Percentiles rank a stretch among this genome's conserved stretches.
Conservation (phyloP, 768 basidiomycete genomes). For the Fistulinella prunicolor region DNA sequence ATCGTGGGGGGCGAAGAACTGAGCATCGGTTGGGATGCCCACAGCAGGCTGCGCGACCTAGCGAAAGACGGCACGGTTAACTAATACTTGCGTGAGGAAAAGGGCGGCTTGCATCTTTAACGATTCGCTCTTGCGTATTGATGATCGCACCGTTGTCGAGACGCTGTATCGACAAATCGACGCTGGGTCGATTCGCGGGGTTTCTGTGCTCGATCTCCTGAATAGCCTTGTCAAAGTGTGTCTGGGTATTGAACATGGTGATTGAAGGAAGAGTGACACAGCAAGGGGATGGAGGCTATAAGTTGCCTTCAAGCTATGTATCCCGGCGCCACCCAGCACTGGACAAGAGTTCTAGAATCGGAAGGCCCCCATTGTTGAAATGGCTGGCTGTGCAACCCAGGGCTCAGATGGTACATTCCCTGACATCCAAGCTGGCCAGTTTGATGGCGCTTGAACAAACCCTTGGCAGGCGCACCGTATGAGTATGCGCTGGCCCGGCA, state of each 20-base stretch:
- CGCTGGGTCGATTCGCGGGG: conserved; percentile 10
- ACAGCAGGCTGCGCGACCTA: conserved; percentile 71
- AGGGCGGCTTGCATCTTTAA: conserved; percentile 21
- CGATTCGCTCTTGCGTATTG: conserved; percentile 25
- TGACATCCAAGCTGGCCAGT: no score
- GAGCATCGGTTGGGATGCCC: conserved; percentile 62
- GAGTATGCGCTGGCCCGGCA: no score
- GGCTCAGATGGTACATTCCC: no score
- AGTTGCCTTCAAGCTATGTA: conserved; percentile 2
- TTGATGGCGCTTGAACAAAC: no score
- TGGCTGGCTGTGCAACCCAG: no score
- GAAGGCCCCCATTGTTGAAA: no score
- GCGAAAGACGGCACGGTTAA: not conserved
- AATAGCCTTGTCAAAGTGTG: conserved; percentile 28
- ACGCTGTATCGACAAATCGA: conserved; percentile 22
- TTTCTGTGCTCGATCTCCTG: conserved; percentile 31
- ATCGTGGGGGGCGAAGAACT: conserved; percentile 71
- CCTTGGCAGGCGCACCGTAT: no score
- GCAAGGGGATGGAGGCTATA: not conserved
- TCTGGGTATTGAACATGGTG: conserved; percentile 20
- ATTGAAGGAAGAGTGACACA: conserved; percentile 1
- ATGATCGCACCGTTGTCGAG: conserved; percentile 27
- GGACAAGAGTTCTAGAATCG: no score
- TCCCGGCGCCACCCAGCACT: conserved; percentile 10
- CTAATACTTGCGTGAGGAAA: not conserved